phyloP scores from a whole-genome alignment of 2,329 filamentous ascomycete genomes.

The Exserohilum turcica region DNA sequence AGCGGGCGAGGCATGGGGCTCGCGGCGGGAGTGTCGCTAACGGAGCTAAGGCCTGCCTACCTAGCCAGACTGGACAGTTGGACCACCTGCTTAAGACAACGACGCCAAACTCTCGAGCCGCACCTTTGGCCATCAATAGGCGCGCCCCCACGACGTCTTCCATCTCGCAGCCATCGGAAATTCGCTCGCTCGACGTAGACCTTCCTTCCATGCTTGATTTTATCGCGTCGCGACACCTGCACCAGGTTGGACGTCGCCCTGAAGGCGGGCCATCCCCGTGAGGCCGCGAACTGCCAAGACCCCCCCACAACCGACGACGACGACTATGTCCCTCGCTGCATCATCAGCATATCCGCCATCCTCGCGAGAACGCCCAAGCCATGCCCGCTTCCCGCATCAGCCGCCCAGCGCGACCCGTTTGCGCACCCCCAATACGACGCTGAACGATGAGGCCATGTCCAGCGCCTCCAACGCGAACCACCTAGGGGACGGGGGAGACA shows the following conservation, averaged over 20 bases:
- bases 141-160: constrained; percentile 35
- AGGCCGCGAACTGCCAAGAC: constrained; percentile 44
- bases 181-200: constrained; percentile 33
- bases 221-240: constrained; percentile 47
- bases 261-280: constrained; percentile 46
- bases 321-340: constrained; percentile 46
- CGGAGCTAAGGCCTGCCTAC: constrained; percentile 16
- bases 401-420: constrained; percentile 45
- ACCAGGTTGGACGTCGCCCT: constrained; percentile 49
- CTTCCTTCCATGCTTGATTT: constrained; percentile 49
- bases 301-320: constrained; percentile 39
- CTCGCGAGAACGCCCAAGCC: constrained; percentile 49
- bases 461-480: constrained; percentile 46
- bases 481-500: constrained; percentile 48
- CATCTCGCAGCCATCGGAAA: constrained; percentile 42
- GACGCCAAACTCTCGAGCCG: constrained; percentile 20
- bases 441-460: constrained; percentile 53
- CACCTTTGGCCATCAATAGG: constrained; percentile 45
- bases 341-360: constrained; percentile 48
- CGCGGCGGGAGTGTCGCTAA: constrained; percentile 11
- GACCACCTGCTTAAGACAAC: constrained; percentile 16
- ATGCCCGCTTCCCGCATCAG: constrained; percentile 48
- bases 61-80: constrained; percentile 14
- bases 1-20: constrained; percentile 12
- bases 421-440: constrained; percentile 50